Evolutionary conservation across 169 alveolate genomes (phyloP), one percentile per base, ranked within the genome.

Genomic region (Eimeria sp.): DNA sequence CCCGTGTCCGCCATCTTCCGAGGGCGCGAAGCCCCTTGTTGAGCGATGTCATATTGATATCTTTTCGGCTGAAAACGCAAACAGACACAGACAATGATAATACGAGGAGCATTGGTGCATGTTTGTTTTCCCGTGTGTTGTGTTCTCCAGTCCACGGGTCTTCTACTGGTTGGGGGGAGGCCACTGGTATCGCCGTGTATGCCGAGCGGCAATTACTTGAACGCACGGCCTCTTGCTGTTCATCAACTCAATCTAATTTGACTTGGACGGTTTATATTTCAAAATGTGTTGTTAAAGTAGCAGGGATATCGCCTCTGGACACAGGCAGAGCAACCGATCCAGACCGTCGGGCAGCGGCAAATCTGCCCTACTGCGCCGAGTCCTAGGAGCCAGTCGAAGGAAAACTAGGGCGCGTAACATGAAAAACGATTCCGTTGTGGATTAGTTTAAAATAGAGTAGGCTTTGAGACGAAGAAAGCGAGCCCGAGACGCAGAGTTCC

Each of bases 271-370:
- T 65, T 10, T 65, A 5, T 65, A 40, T 14, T n/a, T 25, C 75
- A n/a, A n/a, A 65, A 25, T 20, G 0, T 65, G 75, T 5, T 20
- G 13, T 25, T 20, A 40, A 65, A 14, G n/a, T 16, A 5, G 2
- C 27, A 2, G 20, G 20, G 70, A 61, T 20, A 4, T 61, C n/a
- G 18, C 70, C 70, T 18, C 70, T 20, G 70, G 75, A 9, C 43
- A 40, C 75, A 65, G 75, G 45, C 75, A 65, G 75, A 43, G n/a
- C 43, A n/a, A 65, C 45, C 75, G 75, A 65, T 65, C 75, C 75
- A 9, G 75, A n/a, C 16, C 75, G 5, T 13, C 75, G 75, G 9
- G 43, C 43, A 14, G 75, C 43, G n/a, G 75, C 75, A 65, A n/a
- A 65, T 25, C 6, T 20, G 16, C 10, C 16, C 75, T 65, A 9